Evolutionary conservation across 305 asterid species (phyloP).

Genomic region (Ajuga reptans): DNA sequence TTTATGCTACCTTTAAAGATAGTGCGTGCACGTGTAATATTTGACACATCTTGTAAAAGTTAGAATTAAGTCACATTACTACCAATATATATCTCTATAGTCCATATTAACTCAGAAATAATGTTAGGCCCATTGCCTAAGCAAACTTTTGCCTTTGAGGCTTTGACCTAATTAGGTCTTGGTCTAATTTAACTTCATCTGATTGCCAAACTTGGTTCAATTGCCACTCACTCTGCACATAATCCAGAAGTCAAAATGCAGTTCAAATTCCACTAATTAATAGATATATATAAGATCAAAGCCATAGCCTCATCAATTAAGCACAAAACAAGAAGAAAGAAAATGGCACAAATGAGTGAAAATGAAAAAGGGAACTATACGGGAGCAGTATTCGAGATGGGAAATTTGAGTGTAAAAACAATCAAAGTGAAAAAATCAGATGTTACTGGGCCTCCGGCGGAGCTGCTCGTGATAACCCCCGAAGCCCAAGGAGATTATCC

Average conservation of each 20-base stretch:
- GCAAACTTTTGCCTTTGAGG: not conserved
- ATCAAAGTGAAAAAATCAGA: conserved; percentile 32
- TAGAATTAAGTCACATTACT: too few species aligned
- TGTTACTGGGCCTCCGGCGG: conserved; percentile 25
- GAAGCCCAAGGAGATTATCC: conserved; percentile 45
- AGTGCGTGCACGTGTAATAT: too few species aligned
- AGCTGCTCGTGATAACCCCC: conserved; percentile 39
- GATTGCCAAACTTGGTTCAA: conserved; percentile 30
- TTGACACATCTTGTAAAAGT: too few species aligned
- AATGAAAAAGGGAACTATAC: not conserved
- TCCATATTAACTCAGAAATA: not conserved
- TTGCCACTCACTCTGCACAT: conserved; percentile 15
- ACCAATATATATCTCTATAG: too few species aligned
- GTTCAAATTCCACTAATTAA: conserved; percentile 20
- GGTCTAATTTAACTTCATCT: not conserved
- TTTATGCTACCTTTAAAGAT: too few species aligned
- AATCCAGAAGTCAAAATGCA: conserved; percentile 15
- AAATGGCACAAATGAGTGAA: conserved; percentile 14
- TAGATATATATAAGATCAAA: not conserved
- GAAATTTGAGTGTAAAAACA: conserved; percentile 29
- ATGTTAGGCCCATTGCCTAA: not conserved
- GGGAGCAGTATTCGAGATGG: conserved; percentile 36
- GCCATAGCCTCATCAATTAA: not conserved
- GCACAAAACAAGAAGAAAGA: not conserved
- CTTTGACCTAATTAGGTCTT: conserved; percentile 1